A percentile compares a stretch with the other conserved stretches of the same genome.
phyloP scores from a whole-genome alignment of 352 stramenopile genomes.

The Globisporangium radiosum region DNA sequence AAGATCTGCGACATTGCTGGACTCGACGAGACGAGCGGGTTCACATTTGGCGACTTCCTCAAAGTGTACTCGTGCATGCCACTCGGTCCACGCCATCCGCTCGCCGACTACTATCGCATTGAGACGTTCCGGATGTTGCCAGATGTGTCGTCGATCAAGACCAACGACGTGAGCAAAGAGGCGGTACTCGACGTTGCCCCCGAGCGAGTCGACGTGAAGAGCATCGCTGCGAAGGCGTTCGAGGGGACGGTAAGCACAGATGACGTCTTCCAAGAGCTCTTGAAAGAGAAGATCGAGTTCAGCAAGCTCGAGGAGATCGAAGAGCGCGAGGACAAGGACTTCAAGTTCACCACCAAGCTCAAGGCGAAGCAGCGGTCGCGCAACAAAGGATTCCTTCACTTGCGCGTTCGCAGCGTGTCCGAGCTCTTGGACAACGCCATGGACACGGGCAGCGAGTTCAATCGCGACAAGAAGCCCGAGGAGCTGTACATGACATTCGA shows the following conservation, averaged over 20 bases:
- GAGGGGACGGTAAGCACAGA: slow-evolving; percentile 35
- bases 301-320: slow-evolving; percentile 37
- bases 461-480: slow-evolving; percentile 22
- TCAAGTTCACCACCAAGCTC: slow-evolving; percentile 24
- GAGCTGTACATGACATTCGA: slow-evolving; percentile 46
- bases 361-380: slow-evolving; percentile 23
- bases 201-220: slow-evolving; percentile 43
- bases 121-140: slow-evolving; percentile 51
- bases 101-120: slow-evolving; percentile 51
- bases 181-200: slow-evolving; percentile 37
- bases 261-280: slow-evolving; percentile 41
- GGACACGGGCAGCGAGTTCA: slow-evolving; percentile 22
- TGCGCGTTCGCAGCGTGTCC: slow-evolving; percentile 31
- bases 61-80: slow-evolving; percentile 31
- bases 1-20: slow-evolving; percentile 32
- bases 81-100: slow-evolving; percentile 30
- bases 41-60: slow-evolving; percentile 31
- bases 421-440: slow-evolving; percentile 31
- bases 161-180: slow-evolving; percentile 30
- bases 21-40: slow-evolving; percentile 23
- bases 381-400: slow-evolving; percentile 28
- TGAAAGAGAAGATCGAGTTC: slow-evolving; percentile 34
- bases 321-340: slow-evolving; percentile 15
- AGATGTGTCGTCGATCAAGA: slow-evolving; percentile 20
- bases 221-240: slow-evolving; percentile 32